phyloP scores from a whole-genome alignment of 2,329 filamentous ascomycete genomes.

The Epichloe elymi region DNA sequence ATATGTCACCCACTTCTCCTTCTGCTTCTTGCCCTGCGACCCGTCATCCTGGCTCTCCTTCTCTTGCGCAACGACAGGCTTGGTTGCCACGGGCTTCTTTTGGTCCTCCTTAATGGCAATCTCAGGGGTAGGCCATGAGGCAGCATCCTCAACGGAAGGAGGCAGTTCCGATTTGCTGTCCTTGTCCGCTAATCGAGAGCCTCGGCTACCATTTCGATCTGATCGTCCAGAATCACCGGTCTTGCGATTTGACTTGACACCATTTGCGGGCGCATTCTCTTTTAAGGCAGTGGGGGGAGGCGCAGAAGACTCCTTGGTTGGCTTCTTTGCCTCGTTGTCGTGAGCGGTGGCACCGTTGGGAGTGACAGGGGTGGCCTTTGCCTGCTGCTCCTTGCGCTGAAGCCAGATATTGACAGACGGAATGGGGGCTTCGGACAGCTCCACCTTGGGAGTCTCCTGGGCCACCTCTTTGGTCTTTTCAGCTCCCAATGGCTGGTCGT shows the following conservation, averaged over 20 bases:
- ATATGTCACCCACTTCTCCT: slow-evolving; percentile 77
- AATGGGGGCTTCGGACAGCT: slow-evolving; percentile 67
- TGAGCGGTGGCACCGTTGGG: slow-evolving; percentile 16
- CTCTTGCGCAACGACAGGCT: slow-evolving; percentile 46
- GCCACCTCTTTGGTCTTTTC: slow-evolving; percentile 40
- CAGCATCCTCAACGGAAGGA: slow-evolving; percentile 62
- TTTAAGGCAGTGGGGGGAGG: slow-evolving; percentile 8
- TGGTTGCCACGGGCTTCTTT: slow-evolving; percentile 47
- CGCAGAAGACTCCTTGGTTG: slow-evolving; percentile 11
- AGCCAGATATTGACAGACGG: slow-evolving; percentile 84
- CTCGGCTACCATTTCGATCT: slow-evolving; percentile 33
- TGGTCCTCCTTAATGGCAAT: slow-evolving; percentile 57
- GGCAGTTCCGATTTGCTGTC: slow-evolving; percentile 22
- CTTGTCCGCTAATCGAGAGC: slow-evolving; percentile 31
- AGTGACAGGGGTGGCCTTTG: slow-evolving; percentile 37
- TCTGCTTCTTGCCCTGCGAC: slow-evolving; percentile 41
- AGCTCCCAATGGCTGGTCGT: slow-evolving; percentile 37
- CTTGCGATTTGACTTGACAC: slow-evolving; percentile 30
- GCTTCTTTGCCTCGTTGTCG: slow-evolving; percentile 31
- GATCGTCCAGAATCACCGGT: slow-evolving; percentile 25
- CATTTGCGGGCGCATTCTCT: slow-evolving; percentile 20
- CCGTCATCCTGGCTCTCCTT: slow-evolving; percentile 46
- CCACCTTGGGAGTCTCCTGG: slow-evolving; percentile 40
- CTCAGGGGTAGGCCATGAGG: slow-evolving; percentile 85
- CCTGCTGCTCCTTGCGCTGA: slow-evolving; percentile 55